Conservation (phyloP, 495 filamentous ascomycete species). For the Podospora pseudoanserina region DNA sequence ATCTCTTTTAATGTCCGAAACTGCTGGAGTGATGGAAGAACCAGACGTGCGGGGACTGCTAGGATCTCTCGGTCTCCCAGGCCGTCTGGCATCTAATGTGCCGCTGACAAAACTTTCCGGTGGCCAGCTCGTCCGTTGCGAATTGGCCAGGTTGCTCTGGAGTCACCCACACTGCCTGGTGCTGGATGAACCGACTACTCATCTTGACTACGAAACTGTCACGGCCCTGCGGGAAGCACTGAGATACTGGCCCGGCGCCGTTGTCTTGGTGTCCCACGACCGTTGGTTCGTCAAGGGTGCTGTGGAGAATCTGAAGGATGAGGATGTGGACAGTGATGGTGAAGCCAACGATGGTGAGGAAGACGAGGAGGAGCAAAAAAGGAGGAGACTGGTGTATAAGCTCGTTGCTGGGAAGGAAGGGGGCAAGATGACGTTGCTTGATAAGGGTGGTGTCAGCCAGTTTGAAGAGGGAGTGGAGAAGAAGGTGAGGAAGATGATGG, state of each 20-base stretch:
- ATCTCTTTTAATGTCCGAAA: conserved; percentile 49
- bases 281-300: conserved; percentile 68
- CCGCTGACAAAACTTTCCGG: conserved; percentile 67
- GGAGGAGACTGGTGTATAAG: conserved; percentile 57
- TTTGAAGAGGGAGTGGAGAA: conserved; percentile 65
- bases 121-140: conserved; percentile 74
- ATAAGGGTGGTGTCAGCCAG: conserved; percentile 52
- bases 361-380: conserved; percentile 36
- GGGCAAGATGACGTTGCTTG: conserved; percentile 54
- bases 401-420: conserved; percentile 36
- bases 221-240: conserved; percentile 63
- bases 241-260: conserved; percentile 62
- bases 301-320: conserved; percentile 60
- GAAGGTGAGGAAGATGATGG: conserved; percentile 48
- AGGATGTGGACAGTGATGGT: conserved; percentile 48
- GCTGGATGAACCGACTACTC: conserved; percentile 82
- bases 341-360: conserved; percentile 44
- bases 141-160: conserved; percentile 66
- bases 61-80: conserved; percentile 60
- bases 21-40: conserved; percentile 50
- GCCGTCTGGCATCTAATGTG: conserved; percentile 63
- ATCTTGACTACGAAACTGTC: conserved; percentile 76
- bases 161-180: conserved; percentile 66
- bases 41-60: conserved; percentile 60
- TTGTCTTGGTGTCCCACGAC: conserved; percentile 73